Evolutionary conservation across 2,329 filamentous ascomycete genomes (phyloP).

Genomic region (Trichoderma gracile): DNA sequence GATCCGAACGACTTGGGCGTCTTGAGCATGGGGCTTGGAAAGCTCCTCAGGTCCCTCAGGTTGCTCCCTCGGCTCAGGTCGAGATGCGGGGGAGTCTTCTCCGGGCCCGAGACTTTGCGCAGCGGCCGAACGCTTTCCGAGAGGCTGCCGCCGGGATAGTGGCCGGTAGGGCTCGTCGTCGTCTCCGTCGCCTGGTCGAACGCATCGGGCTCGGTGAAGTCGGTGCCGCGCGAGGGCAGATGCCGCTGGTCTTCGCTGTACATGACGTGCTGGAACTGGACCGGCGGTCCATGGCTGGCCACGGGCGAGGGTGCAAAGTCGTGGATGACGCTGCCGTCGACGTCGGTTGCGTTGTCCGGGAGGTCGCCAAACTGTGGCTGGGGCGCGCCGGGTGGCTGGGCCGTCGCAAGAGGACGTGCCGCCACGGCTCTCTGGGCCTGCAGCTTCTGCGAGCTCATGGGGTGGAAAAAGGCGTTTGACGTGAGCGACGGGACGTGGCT

Average conservation of each 20-base stretch:
- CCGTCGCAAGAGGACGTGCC: conserved; percentile 47
- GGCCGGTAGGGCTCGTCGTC: conserved; percentile 69
- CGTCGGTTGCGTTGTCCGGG: conserved; percentile 45
- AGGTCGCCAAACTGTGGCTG: conserved; percentile 34
- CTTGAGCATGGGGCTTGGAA: conserved; percentile 62
- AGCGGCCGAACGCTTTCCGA: conserved; percentile 79
- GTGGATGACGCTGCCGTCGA: conserved; percentile 45
- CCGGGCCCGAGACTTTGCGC: conserved; percentile 47
- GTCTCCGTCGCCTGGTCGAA: conserved; percentile 72
- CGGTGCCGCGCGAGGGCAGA: conserved; percentile 75
- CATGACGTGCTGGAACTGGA: conserved; percentile 36
- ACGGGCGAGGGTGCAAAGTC: conserved; percentile 53
- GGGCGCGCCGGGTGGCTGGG: conserved; percentile 40
- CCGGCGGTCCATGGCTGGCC: conserved; percentile 49
- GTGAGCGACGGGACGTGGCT: conserved; percentile 89
- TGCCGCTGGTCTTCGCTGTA: conserved; percentile 51
- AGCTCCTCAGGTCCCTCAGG: conserved; percentile 53
- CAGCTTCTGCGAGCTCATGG: conserved; percentile 93
- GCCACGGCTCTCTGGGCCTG: conserved; percentile 79
- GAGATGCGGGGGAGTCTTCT: conserved; percentile 41
- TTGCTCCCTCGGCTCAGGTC: conserved; percentile 62
- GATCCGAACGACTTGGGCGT: conserved; percentile 77
- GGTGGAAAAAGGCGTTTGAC: conserved; percentile 88
- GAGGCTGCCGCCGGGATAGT: conserved; percentile 61
- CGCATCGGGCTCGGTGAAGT: conserved; percentile 73